phyloP scores from a whole-genome alignment of 2,329 filamentous ascomycete species.

The Diaporthe ilicicola region DNA sequence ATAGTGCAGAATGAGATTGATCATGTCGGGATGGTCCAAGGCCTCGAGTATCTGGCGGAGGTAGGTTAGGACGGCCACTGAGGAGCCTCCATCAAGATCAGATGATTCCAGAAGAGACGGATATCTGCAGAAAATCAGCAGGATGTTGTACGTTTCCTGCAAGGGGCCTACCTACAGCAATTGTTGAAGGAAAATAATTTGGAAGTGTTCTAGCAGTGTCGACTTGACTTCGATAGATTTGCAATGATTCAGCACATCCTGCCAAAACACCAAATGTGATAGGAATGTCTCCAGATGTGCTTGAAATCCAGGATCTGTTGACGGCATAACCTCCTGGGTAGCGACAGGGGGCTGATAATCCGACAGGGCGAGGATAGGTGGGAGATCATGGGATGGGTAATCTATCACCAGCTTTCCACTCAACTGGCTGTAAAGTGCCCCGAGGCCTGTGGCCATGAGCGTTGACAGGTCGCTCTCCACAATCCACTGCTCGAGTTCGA shows the following conservation, averaged over 20 bases:
- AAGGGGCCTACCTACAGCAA: conserved; percentile 71
- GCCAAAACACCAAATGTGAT: conserved; percentile 96
- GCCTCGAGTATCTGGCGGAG: conserved; percentile 89
- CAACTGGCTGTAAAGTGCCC: conserved; percentile 74
- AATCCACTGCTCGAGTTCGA: conserved; percentile 90
- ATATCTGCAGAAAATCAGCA: conserved; percentile 66
- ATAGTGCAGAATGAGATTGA: conserved; percentile 92
- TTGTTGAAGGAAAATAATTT: conserved; percentile 95
- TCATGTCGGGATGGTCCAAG: conserved; percentile 91
- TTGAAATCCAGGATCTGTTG: conserved; percentile 79
- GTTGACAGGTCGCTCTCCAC: conserved; percentile 96
- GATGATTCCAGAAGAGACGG: conserved; percentile 96
- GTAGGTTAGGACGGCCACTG: conserved; percentile 94
- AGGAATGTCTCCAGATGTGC: conserved; percentile 92
- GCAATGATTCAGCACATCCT: conserved; percentile 97
- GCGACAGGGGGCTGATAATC: conserved; percentile 82
- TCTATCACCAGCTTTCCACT: conserved; percentile 84
- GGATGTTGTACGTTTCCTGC: neutral
- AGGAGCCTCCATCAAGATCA: conserved; percentile 95
- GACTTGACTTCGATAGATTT: conserved; percentile 90
- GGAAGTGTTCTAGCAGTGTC: conserved; percentile 94
- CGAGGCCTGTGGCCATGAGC: conserved; percentile 94
- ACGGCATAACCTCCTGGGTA: conserved; percentile 75
- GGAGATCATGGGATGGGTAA: conserved; percentile 76
- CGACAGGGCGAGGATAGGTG: conserved; percentile 86